phyloP scores from a whole-genome alignment of 495 filamentous ascomycete species.

The Penicillium samsonianum region DNA sequence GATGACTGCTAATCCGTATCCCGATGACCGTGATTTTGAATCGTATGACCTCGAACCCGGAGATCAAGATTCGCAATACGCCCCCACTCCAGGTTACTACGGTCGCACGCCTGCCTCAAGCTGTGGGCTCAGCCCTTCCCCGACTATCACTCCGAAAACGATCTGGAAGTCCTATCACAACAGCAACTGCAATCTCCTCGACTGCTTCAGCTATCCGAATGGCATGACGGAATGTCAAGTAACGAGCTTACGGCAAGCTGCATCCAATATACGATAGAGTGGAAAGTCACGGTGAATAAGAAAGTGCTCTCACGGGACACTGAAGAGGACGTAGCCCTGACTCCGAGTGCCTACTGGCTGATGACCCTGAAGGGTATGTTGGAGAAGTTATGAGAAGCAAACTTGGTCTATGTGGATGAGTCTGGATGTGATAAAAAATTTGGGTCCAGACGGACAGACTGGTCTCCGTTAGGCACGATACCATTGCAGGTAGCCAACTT shows the following conservation, averaged over 20 bases:
- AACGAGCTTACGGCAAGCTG: conserved; percentile 30
- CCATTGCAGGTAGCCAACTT: conserved; percentile 34
- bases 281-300: conserved; percentile 35
- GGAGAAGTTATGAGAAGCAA: conserved; percentile 15
- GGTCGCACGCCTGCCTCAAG: conserved; percentile 10
- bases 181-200: conserved; percentile 2
- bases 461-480: conserved; percentile 31
- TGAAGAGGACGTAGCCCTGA: conserved; percentile 26
- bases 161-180: conserved; percentile 14
- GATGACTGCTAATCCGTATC: conserved; percentile 7
- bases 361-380: conserved; percentile 14
- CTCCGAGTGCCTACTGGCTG: conserved; percentile 26
- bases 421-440: conserved; percentile 13
- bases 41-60: neutral
- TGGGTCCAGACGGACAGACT: conserved; percentile 31
- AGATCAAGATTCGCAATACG: conserved; percentile 19
- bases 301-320: conserved; percentile 27
- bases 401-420: neutral
- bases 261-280: conserved; percentile 40
- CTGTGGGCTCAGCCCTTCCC: conserved; percentile 15
- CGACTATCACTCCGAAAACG: conserved; percentile 8
- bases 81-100: conserved; percentile 19
- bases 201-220: conserved; percentile 20
- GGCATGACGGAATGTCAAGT: conserved; percentile 15
- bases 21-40: conserved; percentile 4